These are phyloP conservation scores for Athelia sp. DNA, from an alignment of 1,284 basidiomycete species.

Conservation along the genomic window DNA sequence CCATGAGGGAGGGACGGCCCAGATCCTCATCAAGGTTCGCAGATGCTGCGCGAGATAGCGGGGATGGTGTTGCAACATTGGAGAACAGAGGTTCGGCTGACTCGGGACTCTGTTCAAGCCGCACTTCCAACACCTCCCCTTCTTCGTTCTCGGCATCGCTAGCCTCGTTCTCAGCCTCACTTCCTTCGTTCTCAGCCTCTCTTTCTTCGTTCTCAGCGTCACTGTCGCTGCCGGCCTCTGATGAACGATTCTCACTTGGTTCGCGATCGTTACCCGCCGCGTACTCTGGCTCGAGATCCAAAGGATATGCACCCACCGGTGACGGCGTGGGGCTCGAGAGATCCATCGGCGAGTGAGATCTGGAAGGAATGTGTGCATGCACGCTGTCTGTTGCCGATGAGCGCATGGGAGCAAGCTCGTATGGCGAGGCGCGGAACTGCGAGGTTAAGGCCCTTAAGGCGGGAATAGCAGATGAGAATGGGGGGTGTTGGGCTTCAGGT, in stretches of 20 bases:
- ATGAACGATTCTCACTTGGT: background rate
- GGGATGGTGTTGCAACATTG: background rate
- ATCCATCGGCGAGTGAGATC: conserved; percentile 45
- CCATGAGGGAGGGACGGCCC: background rate
- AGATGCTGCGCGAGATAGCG: background rate
- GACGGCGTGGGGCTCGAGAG: conserved; percentile 32
- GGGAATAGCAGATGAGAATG: conserved; percentile 17
- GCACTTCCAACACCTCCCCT: background rate
- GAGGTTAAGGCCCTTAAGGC: conserved; percentile 11
- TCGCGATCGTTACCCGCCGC: conserved; percentile 11
- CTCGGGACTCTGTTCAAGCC: background rate
- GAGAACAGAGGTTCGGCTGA: background rate
- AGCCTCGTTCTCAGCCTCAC: background rate
- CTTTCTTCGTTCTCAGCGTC: background rate
- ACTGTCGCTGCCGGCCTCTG: background rate
- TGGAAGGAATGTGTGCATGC: conserved; percentile 20
- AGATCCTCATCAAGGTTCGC: background rate
- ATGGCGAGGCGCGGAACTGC: conserved; percentile 5
- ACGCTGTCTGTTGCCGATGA: background rate
- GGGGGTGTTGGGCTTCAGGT: conserved; percentile 10
- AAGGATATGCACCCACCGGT: conserved; percentile 12
- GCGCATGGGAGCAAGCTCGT: conserved; percentile 3
- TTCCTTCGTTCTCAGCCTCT: background rate
- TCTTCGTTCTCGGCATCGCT: background rate
- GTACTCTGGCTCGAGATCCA: conserved; percentile 7